phyloP scores from a whole-genome alignment of 2,329 filamentous ascomycete genomes.

The Scedosporium minutisporum region DNA sequence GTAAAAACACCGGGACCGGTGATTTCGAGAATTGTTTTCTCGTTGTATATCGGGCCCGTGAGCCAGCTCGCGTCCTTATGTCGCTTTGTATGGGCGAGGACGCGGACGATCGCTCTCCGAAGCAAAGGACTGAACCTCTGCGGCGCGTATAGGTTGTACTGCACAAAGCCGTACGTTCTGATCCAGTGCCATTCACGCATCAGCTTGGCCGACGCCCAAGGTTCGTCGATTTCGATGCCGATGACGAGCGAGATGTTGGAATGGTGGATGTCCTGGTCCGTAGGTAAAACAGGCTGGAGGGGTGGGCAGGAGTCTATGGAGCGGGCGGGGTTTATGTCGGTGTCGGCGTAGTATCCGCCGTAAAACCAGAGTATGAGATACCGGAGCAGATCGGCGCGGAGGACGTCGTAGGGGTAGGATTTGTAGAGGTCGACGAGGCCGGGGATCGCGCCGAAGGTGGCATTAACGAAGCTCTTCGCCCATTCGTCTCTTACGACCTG shows the following conservation, averaged over 20 bases:
- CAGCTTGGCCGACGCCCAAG: neutral
- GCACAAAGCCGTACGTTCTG: neutral
- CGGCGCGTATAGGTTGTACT: conserved; percentile 1
- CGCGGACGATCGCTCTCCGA: neutral
- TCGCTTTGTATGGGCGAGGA: neutral
- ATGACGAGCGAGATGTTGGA: neutral
- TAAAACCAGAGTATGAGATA: neutral
- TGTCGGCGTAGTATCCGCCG: conserved; percentile 2
- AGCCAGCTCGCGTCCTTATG: neutral
- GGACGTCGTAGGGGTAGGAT: conserved; percentile 1
- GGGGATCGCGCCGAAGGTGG: neutral
- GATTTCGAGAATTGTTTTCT: neutral
- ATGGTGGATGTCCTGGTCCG: neutral
- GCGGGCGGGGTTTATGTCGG: neutral
- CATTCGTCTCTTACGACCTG: neutral
- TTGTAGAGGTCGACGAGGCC: neutral
- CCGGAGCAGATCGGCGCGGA: neutral
- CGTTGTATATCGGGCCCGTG: neutral
- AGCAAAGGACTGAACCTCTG: neutral
- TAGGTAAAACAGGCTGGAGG: neutral
- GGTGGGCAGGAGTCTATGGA: neutral
- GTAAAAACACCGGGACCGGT: neutral
- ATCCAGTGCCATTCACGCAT: conserved; percentile 1
- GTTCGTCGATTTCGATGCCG: neutral
- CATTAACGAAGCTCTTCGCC: neutral